A percentile compares a stretch with the other conserved stretches of the same genome.
Conservation (phyloP, 2,329 filamentous ascomycete genomes). For the Periconia macrospinosa region DNA sequence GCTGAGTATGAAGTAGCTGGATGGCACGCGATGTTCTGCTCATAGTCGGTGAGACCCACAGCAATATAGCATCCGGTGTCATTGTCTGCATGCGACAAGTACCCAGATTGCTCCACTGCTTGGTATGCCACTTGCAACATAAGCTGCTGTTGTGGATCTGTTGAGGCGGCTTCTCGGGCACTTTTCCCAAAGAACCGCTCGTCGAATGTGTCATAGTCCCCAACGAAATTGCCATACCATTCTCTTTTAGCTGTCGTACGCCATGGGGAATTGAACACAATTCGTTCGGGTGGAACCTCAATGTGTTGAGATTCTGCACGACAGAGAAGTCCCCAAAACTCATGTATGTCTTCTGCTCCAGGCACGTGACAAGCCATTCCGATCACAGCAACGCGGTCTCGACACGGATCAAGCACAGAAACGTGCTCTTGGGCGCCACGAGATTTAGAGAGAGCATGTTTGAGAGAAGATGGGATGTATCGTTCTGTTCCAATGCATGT, state of each 20-base stretch:
- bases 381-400: not conserved
- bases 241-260: too few relatives aligned
- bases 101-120: constrained; percentile 22
- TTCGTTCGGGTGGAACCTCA: too few relatives aligned
- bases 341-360: not conserved
- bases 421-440: too few relatives aligned
- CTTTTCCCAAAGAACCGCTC: constrained; percentile 23
- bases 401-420: too few relatives aligned
- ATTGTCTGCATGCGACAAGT: not conserved
- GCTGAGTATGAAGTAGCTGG: constrained; percentile 48
- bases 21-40: constrained; percentile 23
- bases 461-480: too few relatives aligned
- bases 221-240: too few relatives aligned
- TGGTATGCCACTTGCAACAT: constrained; percentile 19
- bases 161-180: constrained; percentile 18
- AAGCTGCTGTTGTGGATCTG: constrained; percentile 18
- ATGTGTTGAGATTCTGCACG: too few relatives aligned
- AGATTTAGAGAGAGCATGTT: too few relatives aligned
- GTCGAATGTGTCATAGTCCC: constrained; percentile 11
- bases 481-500: too few relatives aligned
- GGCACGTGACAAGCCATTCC: not conserved
- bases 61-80: constrained; percentile 22
- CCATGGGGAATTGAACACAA: not conserved
- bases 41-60: constrained; percentile 27
- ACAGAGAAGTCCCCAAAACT: not conserved